Conservation (phyloP, 1,284 basidiomycete species). For the Termitomyces sp. region DNA sequence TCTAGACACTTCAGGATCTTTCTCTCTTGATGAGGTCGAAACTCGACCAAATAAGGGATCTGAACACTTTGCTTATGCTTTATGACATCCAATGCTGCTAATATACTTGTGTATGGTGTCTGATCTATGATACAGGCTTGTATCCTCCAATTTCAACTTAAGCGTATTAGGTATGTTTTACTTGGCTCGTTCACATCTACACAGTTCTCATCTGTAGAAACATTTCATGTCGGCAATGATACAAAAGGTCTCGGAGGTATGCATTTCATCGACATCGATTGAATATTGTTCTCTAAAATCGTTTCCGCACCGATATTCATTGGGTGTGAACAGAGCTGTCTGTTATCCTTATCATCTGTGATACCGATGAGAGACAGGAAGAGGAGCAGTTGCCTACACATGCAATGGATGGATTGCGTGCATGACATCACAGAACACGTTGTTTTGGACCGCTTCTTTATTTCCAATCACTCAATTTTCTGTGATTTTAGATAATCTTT, state of each 20-base stretch:
- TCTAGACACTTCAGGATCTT: neutral
- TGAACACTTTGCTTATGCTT: too few species aligned
- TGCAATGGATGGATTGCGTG: slow-evolving; percentile 1
- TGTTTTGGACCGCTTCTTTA: neutral
- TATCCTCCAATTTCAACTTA: neutral
- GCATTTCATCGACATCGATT: neutral
- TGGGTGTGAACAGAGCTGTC: neutral
- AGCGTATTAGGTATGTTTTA: neutral
- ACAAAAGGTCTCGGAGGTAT: neutral
- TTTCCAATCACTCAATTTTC: neutral
- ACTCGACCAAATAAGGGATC: neutral
- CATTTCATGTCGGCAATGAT: neutral
- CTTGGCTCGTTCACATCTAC: neutral
- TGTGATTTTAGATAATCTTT: neutral
- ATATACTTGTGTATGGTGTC: neutral
- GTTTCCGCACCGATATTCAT: neutral
- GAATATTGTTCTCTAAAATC: neutral
- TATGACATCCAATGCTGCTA: too few species aligned
- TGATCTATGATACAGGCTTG: neutral
- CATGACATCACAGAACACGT: neutral
- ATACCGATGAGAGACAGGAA: slow-evolving; percentile 8
- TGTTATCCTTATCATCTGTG: slow-evolving; percentile 8
- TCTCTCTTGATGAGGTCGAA: neutral
- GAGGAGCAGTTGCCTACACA: neutral
- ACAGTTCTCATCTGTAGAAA: neutral